A percentile compares a stretch with the other conserved stretches of the same genome.
Evolutionary conservation across 306 rosid genomes (phyloP).

Genomic region (Ziziphus jujuba): DNA sequence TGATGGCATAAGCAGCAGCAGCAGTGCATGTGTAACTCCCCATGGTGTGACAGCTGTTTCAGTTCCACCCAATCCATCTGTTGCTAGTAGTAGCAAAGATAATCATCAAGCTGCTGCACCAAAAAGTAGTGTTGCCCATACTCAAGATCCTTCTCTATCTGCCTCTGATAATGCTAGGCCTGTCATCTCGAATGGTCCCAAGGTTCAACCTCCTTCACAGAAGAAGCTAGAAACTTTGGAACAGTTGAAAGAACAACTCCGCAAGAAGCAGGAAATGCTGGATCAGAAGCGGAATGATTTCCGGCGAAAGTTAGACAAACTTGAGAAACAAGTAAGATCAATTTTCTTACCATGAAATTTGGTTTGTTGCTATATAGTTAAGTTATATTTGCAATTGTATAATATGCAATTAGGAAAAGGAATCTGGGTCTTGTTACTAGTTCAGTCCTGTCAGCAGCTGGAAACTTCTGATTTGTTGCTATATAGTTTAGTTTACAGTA

Average conservation of each 20-base stretch:
- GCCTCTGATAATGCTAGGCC: conserved; percentile 55
- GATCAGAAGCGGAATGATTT: conserved; percentile 88
- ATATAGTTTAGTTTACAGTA: too few species aligned
- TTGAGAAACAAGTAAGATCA: conserved; percentile 75
- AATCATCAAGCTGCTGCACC: conserved; percentile 55
- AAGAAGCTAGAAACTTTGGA: conserved; percentile 77
- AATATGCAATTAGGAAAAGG: background rate
- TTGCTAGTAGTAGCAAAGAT: conserved; percentile 56
- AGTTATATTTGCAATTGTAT: conserved; percentile 9
- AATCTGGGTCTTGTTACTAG: too few species aligned
- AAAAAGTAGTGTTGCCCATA: conserved; percentile 38
- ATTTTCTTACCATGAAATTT: conserved; percentile 11
- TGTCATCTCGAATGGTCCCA: conserved; percentile 53
- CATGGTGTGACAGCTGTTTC: conserved; percentile 52
- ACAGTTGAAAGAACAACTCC: conserved; percentile 87
- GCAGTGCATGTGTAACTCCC: conserved; percentile 49
- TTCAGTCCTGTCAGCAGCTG: too few species aligned
- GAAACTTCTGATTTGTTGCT: too few species aligned
- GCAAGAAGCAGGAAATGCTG: conserved; percentile 94
- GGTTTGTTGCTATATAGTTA: conserved; percentile 9
- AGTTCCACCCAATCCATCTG: conserved; percentile 43
- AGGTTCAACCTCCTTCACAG: conserved; percentile 67
- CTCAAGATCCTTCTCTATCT: conserved; percentile 48
- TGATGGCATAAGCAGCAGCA: conserved; percentile 48
- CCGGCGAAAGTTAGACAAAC: conserved; percentile 70